A percentile compares a stretch with the other conserved stretches of the same genome.
Evolutionary conservation across 768 basidiomycete species (phyloP).

Genomic region (Termitomyces sp.): DNA sequence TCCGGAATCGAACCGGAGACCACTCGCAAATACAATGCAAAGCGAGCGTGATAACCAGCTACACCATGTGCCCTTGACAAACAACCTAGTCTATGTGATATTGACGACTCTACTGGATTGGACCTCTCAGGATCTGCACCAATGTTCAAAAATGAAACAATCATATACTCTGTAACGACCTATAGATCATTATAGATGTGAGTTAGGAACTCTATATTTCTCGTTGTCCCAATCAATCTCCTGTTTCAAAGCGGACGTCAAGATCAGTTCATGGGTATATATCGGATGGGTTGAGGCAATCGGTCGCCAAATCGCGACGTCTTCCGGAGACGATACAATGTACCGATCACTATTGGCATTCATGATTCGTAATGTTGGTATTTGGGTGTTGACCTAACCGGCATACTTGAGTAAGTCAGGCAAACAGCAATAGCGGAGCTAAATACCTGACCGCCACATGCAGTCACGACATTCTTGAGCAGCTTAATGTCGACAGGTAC

Average conservation of each 20-base stretch:
- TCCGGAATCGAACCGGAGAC: slow-evolving; percentile 19
- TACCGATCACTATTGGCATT: slow-evolving; percentile 46
- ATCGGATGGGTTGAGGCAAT: slow-evolving; percentile 42
- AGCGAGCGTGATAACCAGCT: slow-evolving; percentile 19
- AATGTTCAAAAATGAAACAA: too few relatives aligned
- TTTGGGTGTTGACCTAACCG: slow-evolving; percentile 35
- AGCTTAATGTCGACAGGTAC: slow-evolving; percentile 55
- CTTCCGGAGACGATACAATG: slow-evolving; percentile 64
- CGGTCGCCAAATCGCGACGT: slow-evolving; percentile 62
- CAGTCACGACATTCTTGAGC: slow-evolving; percentile 62
- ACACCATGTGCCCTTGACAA: slow-evolving; percentile 15
- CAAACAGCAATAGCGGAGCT: not conserved
- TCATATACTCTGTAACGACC: not conserved
- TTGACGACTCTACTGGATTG: too few relatives aligned
- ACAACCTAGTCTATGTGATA: too few relatives aligned
- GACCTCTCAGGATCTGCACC: too few relatives aligned
- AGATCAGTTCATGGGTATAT: slow-evolving; percentile 66
- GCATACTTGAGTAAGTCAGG: not conserved
- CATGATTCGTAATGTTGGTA: slow-evolving; percentile 52
- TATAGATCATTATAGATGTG: not conserved
- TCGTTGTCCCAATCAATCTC: slow-evolving; percentile 58
- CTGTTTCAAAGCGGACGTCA: slow-evolving; percentile 62
- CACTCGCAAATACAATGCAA: slow-evolving; percentile 12
- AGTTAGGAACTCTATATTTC: slow-evolving; percentile 24
- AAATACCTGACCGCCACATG: slow-evolving; percentile 68